Evolutionary conservation across 2,329 filamentous ascomycete genomes (phyloP).

Genomic region (Curvularia sp.): DNA sequence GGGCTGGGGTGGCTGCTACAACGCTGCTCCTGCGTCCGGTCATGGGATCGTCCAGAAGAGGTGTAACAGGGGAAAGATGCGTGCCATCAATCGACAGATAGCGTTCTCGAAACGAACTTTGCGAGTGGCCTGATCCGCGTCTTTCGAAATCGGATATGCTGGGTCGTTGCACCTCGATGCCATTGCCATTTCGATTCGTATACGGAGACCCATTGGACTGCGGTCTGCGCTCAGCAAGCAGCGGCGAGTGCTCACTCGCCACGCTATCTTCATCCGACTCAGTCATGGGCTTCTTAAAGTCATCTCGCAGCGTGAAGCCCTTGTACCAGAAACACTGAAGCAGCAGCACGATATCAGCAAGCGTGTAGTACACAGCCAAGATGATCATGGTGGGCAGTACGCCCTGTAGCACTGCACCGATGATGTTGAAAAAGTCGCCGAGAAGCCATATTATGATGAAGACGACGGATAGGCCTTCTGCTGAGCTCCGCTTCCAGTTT

Average conservation of each 20-base stretch:
- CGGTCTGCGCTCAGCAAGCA: slow-evolving; percentile 40
- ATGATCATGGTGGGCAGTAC: slow-evolving; percentile 96
- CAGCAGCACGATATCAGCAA: slow-evolving; percentile 87
- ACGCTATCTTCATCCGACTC: slow-evolving; percentile 38
- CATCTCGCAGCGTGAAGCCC: slow-evolving; percentile 66
- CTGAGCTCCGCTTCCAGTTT: slow-evolving; percentile 84
- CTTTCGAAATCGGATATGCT: slow-evolving; percentile 49
- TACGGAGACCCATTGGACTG: slow-evolving; percentile 32
- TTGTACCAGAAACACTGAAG: slow-evolving; percentile 95
- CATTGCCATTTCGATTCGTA: slow-evolving; percentile 27
- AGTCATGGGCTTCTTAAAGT: slow-evolving; percentile 34
- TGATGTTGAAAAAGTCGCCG: slow-evolving; percentile 95
- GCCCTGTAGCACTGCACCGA: slow-evolving; percentile 88
- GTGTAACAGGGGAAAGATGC: slow-evolving; percentile 82
- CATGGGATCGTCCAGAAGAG: slow-evolving; percentile 62
- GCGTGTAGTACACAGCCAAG: slow-evolving; percentile 90
- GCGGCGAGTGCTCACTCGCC: slow-evolving; percentile 46
- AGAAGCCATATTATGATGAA: slow-evolving; percentile 93
- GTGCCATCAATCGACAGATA: slow-evolving; percentile 67
- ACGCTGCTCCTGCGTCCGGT: slow-evolving; percentile 38
- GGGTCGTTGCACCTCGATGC: slow-evolving; percentile 31
- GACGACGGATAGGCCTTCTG: slow-evolving; percentile 86
- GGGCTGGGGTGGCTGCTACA: slow-evolving; percentile 53
- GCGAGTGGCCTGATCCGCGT: slow-evolving; percentile 42
- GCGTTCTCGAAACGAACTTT: slow-evolving; percentile 52